A percentile compares a stretch with the other conserved stretches of the same genome.
Evolutionary conservation across 1,139 yeast species (phyloP).

Genomic region (Meyerozyma athensensis): DNA sequence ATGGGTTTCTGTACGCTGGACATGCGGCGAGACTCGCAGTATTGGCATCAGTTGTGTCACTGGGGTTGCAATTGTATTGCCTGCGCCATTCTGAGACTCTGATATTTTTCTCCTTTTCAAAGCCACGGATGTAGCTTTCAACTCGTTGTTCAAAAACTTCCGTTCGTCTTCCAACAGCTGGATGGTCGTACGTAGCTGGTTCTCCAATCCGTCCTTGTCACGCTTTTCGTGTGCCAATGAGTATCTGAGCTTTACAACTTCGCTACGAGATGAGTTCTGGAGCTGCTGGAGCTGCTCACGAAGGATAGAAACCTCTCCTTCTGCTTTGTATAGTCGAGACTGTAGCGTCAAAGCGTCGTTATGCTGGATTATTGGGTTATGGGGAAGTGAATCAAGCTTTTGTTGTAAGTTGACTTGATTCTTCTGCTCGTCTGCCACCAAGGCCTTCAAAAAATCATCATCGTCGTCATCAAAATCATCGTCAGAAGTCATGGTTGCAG

Average conservation of each 20-base stretch:
- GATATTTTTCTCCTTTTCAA: conserved; percentile 10
- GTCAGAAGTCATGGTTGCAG: conserved; percentile 14
- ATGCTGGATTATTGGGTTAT: background rate
- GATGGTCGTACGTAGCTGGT: conserved; percentile 38
- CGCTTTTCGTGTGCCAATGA: conserved; percentile 25
- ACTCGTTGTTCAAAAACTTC: conserved; percentile 52
- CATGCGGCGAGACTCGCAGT: background rate
- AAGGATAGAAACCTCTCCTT: conserved; percentile 75
- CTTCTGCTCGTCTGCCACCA: background rate
- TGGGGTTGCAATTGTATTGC: no score
- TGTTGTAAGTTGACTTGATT: background rate
- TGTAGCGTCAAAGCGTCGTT: background rate
- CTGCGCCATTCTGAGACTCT: conserved; percentile 1
- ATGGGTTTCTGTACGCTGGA: no score
- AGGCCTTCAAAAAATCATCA: conserved; percentile 24
- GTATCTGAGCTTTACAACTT: conserved; percentile 37
- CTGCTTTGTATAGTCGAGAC: conserved; percentile 41
- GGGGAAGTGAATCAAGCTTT: background rate
- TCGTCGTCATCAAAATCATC: conserved; percentile 39
- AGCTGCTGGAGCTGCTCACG: conserved; percentile 56
- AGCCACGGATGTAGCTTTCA: conserved; percentile 20
- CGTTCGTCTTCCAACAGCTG: conserved; percentile 65
- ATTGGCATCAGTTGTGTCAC: background rate
- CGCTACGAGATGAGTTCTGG: conserved; percentile 40
- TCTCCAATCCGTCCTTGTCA: conserved; percentile 39